These are phyloP conservation scores for Comarum palustre DNA, from an alignment of 306 rosid genomes.

Conservation along the genomic window DNA sequence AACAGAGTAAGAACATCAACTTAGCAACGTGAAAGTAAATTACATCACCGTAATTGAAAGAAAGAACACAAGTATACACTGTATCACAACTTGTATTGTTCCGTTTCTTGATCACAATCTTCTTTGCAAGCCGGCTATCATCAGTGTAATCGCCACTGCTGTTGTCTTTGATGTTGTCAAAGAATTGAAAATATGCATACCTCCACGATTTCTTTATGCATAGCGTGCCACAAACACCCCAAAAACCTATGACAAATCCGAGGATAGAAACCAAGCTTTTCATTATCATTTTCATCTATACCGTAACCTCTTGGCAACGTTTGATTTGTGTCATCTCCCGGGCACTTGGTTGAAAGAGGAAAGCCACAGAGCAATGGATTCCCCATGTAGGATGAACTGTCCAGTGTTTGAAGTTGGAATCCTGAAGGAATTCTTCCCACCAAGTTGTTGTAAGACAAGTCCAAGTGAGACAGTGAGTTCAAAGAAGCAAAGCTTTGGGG, in stretches of 20 bases:
- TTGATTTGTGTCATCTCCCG: background rate
- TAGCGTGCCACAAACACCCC: background rate
- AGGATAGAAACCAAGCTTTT: background rate
- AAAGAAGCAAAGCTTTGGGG: conserved; percentile 12
- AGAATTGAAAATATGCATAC: background rate
- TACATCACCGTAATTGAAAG: too few species aligned
- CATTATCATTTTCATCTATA: background rate
- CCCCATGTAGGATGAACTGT: background rate
- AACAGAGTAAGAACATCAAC: too few species aligned
- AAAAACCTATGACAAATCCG: background rate
- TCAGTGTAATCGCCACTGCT: background rate
- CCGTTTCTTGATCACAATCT: background rate
- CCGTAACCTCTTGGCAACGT: background rate
- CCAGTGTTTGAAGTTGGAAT: background rate
- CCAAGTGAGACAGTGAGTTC: conserved; percentile 11
- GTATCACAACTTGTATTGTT: too few species aligned
- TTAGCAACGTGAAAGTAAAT: too few species aligned
- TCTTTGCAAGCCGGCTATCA: too few species aligned
- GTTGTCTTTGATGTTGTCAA: background rate
- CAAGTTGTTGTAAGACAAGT: conserved; percentile 1
- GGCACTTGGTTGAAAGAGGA: background rate
- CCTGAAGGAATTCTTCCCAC: conserved; percentile 13
- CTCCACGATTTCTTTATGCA: background rate
- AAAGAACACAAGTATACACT: too few species aligned
- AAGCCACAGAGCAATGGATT: background rate